A percentile compares a stretch with the other conserved stretches of the same genome.
Evolutionary conservation across 2,329 filamentous ascomycete genomes (phyloP).

Genomic region (Anthostomella pinea): DNA sequence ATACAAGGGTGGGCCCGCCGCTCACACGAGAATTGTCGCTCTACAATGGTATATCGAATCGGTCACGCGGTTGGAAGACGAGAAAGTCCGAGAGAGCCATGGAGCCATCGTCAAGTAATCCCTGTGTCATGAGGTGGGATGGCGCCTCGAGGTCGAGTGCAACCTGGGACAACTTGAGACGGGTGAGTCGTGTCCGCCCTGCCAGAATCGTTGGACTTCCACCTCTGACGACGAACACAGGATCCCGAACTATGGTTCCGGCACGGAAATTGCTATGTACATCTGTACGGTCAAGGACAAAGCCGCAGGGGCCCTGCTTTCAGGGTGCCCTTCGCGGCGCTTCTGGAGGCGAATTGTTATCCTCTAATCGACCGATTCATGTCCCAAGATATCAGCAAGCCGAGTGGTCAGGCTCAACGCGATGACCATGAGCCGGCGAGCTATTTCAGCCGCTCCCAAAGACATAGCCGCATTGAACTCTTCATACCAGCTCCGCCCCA

Average conservation of each 20-base stretch:
- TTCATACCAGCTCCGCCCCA: conserved; percentile 65
- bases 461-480: conserved; percentile 56
- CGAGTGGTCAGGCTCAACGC: conserved; percentile 14
- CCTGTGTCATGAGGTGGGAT: conserved; percentile 49
- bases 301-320: conserved; percentile 67
- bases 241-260: conserved; percentile 69
- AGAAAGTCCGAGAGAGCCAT: conserved; percentile 31
- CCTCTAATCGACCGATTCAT: conserved; percentile 57
- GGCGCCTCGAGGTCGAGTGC: conserved; percentile 42
- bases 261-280: conserved; percentile 66
- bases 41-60: conserved; percentile 34
- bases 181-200: conserved; percentile 36
- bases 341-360: conserved; percentile 57
- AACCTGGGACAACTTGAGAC: conserved; percentile 47
- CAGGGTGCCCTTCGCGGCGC: conserved; percentile 55
- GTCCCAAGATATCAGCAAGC: conserved; percentile 28
- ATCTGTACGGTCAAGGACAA: conserved; percentile 64
- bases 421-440: conserved; percentile 31
- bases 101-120: conserved; percentile 24
- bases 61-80: conserved; percentile 35
- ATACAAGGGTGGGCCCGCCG: conserved; percentile 12
- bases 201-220: not conserved
- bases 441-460: conserved; percentile 27
- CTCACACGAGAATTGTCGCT: conserved; percentile 21
- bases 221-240: conserved; percentile 40